Evolutionary conservation across 2,329 filamentous ascomycete genomes (phyloP).

Genomic region (Colletotrichum sp.): DNA sequence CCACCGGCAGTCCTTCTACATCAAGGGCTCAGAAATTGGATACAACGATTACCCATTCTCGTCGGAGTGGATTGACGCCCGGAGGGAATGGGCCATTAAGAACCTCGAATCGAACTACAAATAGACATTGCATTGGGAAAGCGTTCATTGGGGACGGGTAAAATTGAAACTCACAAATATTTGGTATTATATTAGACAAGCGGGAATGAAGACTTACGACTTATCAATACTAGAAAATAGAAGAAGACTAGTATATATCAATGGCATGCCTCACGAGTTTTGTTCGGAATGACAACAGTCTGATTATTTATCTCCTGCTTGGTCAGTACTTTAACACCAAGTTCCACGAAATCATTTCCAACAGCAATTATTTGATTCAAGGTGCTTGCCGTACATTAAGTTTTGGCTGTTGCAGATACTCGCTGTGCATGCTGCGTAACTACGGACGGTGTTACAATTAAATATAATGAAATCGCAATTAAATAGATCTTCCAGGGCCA

Average conservation of each 20-base stretch:
- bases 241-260: neutral
- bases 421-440: too few species aligned
- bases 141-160: neutral
- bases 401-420: too few species aligned
- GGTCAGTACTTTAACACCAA: neutral
- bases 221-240: neutral
- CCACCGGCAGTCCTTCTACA: constrained; percentile 28
- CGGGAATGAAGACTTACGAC: neutral
- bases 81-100: neutral
- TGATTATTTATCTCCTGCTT: fast-evolving
- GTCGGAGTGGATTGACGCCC: neutral
- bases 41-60: constrained; percentile 11
- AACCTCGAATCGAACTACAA: neutral
- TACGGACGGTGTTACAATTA: too few species aligned
- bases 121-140: neutral
- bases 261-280: neutral
- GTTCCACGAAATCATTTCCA: neutral
- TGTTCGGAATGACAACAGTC: neutral
- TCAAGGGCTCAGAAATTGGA: neutral
- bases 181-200: neutral
- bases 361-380: neutral
- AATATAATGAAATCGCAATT: fast-evolving
- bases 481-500: too few species aligned
- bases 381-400: neutral
- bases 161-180: neutral